phyloP scores from a whole-genome alignment of 2,329 filamentous ascomycete genomes.

The Fusarium beomiforme region DNA sequence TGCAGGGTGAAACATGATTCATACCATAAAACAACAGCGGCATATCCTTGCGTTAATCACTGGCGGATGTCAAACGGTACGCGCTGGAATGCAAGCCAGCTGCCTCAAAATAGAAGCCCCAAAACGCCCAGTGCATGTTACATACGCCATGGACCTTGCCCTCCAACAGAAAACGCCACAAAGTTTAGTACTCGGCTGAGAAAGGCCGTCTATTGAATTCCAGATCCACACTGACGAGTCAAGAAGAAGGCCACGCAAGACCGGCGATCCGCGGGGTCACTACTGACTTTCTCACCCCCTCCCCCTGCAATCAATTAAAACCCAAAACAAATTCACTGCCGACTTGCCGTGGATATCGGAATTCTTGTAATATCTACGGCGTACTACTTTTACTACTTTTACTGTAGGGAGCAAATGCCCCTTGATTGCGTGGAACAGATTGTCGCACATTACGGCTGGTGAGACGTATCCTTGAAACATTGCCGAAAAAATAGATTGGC shows the following conservation, averaged over 20 bases:
- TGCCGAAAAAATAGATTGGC: background rate
- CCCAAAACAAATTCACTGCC: background rate
- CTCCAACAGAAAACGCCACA: background rate
- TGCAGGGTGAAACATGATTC: constrained; percentile 16
- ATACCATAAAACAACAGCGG: background rate
- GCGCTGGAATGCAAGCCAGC: background rate
- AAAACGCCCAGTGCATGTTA: background rate
- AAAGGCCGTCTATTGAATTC: background rate
- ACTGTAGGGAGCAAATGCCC: background rate
- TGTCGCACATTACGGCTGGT: constrained; percentile 8
- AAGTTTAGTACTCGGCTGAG: background rate
- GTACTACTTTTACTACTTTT: too few relatives aligned
- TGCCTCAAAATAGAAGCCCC: background rate
- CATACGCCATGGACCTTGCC: too few relatives aligned
- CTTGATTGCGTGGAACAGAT: background rate
- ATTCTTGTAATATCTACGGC: background rate
- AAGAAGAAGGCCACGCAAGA: constrained; percentile 16
- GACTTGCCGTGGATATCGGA: background rate
- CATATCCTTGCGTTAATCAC: background rate
- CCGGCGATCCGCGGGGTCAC: background rate
- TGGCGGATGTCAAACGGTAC: background rate
- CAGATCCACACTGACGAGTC: background rate
- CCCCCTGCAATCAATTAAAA: background rate
- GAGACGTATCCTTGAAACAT: constrained; percentile 23
- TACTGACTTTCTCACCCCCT: too few relatives aligned